A percentile compares a stretch with the other conserved stretches of the same genome.
phyloP scores from a whole-genome alignment of 2,329 filamentous ascomycete species.

The Setomelanomma holmii region DNA sequence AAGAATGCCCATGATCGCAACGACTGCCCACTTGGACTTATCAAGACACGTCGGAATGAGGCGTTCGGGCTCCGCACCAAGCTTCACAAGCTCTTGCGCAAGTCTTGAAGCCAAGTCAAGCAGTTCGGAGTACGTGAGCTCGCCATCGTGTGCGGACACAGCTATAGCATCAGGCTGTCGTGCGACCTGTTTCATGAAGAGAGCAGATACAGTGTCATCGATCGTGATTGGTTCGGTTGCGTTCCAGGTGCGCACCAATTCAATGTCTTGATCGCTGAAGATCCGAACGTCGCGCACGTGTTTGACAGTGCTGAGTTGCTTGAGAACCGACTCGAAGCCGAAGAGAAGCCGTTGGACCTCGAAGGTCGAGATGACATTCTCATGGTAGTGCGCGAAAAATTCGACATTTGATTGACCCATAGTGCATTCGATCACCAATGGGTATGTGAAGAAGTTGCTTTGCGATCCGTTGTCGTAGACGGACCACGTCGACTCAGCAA shows the following conservation, averaged over 20 bases:
- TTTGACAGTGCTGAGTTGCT: constrained; percentile 31
- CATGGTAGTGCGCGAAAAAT: constrained; percentile 37
- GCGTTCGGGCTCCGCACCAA: constrained; percentile 43
- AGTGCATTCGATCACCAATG: constrained; percentile 41
- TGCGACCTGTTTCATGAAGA: constrained; percentile 30
- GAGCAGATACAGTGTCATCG: constrained; percentile 33
- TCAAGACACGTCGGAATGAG: constrained; percentile 46
- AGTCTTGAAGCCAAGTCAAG: constrained; percentile 29
- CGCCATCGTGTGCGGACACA: constrained; percentile 39
- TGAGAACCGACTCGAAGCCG: constrained; percentile 37
- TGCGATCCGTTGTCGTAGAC: constrained; percentile 36
- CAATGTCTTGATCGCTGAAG: constrained; percentile 35
- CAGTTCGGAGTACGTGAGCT: constrained; percentile 39
- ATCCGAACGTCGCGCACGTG: constrained; percentile 31
- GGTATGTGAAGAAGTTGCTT: constrained; percentile 44
- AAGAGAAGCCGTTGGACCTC: constrained; percentile 38
- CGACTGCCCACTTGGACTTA: constrained; percentile 47
- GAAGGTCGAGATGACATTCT: constrained; percentile 35
- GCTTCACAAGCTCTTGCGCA: constrained; percentile 34
- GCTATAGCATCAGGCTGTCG: constrained; percentile 27
- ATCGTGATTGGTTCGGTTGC: constrained; percentile 23
- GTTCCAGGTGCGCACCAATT: constrained; percentile 36
- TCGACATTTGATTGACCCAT: constrained; percentile 25
- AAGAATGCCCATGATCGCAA: constrained; percentile 47
- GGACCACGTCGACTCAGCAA: constrained; percentile 36